Evolutionary conservation across 805 yeast genomes (phyloP), one percentile per base, ranked within the genome.

Genomic region (Debaryomyces tyrocola): DNA sequence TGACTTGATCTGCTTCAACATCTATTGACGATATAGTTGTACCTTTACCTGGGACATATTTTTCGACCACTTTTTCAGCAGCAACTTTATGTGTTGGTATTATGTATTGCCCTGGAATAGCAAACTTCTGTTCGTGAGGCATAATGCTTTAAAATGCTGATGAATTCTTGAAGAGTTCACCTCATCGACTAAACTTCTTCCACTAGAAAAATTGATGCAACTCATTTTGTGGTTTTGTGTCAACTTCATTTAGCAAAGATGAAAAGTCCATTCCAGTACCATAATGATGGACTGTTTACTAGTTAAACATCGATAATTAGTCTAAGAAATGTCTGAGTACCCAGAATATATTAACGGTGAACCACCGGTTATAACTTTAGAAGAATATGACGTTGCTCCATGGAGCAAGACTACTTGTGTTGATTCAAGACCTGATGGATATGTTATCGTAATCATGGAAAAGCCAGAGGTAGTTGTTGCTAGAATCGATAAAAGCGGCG

Each of bases 41-140:
- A 8, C 96, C 96, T 17, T 70, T 64, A 4, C 96, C 95, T 1
- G 89, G 67, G 4, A 70, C 59, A 55, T 77, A 88, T 47, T 73
- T 75, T 36, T 71, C 63, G 2, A 76, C 59, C 7, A 52, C 41
- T 18, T 44, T 51, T 43, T 55, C 51, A 4, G 56, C 59, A 11
- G 49, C 59, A 14, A 55, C 44, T 41, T 74, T 73, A 55, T 69
- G 74, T 6, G 75, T 68, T 1, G 94, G 91, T 15, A 83, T 77
- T 20, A 90, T 72, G 36, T 84, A 78, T 56, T 90, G 96, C 0
- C 97, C 96, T 1, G 97, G 96, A n/a, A 84, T 73, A 2, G 78
- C 88, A 33, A 37, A 20, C 27, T 41, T 42, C 21, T 41, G 33
- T 31, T 31, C 34, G 4, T 8, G 17, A 31, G 34, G 11, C 34